These are phyloP conservation scores for Talaromyces pinophilus DNA, from an alignment of 2,329 filamentous ascomycete genomes.

Conservation along the genomic window DNA sequence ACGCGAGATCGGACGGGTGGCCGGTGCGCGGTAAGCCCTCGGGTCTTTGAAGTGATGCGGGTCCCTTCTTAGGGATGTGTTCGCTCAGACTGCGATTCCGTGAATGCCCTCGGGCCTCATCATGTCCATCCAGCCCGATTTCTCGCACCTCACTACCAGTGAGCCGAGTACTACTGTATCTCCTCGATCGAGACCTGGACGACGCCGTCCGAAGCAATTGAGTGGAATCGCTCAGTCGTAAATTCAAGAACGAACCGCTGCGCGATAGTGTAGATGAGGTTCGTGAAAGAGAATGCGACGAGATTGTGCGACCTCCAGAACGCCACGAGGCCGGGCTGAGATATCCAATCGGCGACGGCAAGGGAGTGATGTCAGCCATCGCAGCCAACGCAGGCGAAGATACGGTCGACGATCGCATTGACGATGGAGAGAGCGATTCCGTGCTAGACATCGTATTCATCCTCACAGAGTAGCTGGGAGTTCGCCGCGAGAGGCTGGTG, in stretches of 20 bases:
- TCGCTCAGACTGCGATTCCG: slow-evolving; percentile 87
- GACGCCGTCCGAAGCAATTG: slow-evolving; percentile 36
- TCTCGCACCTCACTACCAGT: slow-evolving; percentile 31
- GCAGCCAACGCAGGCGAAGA: slow-evolving; percentile 73
- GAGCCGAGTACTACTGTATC: slow-evolving; percentile 40
- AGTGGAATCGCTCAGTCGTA: slow-evolving; percentile 41
- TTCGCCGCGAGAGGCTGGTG: slow-evolving; percentile 46
- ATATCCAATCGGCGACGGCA: slow-evolving; percentile 70
- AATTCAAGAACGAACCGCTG: slow-evolving; percentile 38
- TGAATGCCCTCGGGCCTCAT: slow-evolving; percentile 51
- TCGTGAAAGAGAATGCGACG: slow-evolving; percentile 52
- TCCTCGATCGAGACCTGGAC: slow-evolving; percentile 39
- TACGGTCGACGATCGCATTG: slow-evolving; percentile 58
- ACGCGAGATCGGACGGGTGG: slow-evolving; percentile 44
- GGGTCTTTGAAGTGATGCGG: slow-evolving; percentile 67
- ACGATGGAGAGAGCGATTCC: slow-evolving; percentile 60
- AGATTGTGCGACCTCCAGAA: slow-evolving; percentile 60
- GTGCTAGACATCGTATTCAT: slow-evolving; percentile 42
- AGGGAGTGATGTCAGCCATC: slow-evolving; percentile 75
- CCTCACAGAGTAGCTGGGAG: slow-evolving; percentile 47
- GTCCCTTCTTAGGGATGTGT: slow-evolving; percentile 72
- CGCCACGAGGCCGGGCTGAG: slow-evolving; percentile 42
- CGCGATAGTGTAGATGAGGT: slow-evolving; percentile 45
- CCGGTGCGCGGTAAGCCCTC: slow-evolving; percentile 69
- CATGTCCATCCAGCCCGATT: slow-evolving; percentile 30